Base-by-base conservation (phyloP, 352 stramenopile species). In the Phytophthora sansomeana region DNA sequence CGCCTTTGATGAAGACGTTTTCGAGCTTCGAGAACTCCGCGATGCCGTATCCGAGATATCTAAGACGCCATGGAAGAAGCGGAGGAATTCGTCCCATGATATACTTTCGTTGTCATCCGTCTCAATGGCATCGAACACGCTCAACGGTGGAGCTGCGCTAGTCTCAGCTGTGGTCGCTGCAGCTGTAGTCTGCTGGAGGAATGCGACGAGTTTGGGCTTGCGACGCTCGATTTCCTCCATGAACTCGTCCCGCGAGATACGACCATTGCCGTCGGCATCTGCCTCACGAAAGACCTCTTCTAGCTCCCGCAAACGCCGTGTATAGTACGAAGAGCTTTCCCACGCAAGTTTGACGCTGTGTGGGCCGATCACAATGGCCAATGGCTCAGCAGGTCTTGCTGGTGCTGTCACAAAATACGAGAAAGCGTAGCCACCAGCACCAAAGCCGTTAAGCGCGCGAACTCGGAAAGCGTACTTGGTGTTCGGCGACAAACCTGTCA, bases 381-480 rank as follows among this genome's bases (percentile, higher is more conserved):
- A 69, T 1, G 93, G 93, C 6, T 79, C 68, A 2, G 81, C 75
- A 21, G 93, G 92, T 16, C 74, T 78, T 11, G 76, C 69, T 26
- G 92, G 90, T 1, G 80, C 85, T 14, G 93, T 98, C 24, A 93
- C 74, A 62, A 97, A 96, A 55, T 90, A 91, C 33, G 70, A 77
- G 46, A 95, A 91, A n/a, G 87, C 85, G 68, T 96, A 98, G 16
- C 74, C 67, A 0, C 90, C 89, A 1, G 93, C 87, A 8, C 92
- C 93, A 67, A 97, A 97, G 16, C 90, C 90, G 47, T 97, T 98
- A 36, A 97, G 85, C 6, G 89, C 92, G 11, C 93, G 88, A 6
- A 98, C 59, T 6, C 93, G 85, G 56, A 98, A 97, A 42, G 70
- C 80, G 59, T 98, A 98, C 63, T 92, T 94, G 11, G 90, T 97